phyloP scores from a whole-genome alignment of 2,329 filamentous ascomycete species.

The Leptographium wingfieldii region DNA sequence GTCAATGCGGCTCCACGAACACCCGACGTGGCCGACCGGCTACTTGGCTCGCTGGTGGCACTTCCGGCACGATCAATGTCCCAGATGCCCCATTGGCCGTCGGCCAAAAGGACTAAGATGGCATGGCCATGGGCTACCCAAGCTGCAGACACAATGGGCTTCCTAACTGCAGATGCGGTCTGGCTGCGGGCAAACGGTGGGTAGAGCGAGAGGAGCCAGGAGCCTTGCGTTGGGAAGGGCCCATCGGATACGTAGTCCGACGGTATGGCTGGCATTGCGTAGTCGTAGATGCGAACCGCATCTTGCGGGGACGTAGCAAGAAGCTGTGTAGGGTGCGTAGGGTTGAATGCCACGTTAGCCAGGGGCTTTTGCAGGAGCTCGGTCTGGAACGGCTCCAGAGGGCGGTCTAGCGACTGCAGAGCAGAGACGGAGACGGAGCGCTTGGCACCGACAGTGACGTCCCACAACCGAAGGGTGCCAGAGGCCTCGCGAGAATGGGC shows the following conservation, averaged over 20 bases:
- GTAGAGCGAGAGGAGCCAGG: conserved; percentile 52
- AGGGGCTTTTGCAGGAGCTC: conserved; percentile 45
- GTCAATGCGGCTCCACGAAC: conserved; percentile 46
- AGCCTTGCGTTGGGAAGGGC: conserved; percentile 44
- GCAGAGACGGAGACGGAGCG: conserved; percentile 18
- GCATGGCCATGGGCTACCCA: conserved; percentile 51
- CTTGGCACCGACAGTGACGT: conserved; percentile 35
- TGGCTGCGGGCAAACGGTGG: conserved; percentile 39
- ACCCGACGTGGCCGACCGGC: conserved; percentile 29
- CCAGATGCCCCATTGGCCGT: conserved; percentile 58
- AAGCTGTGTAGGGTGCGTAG: conserved; percentile 43
- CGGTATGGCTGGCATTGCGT: conserved; percentile 37
- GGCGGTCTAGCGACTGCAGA: conserved; percentile 7
- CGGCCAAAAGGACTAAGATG: conserved; percentile 43
- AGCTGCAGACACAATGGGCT: conserved; percentile 47
- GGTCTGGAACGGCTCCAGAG: conserved; percentile 43
- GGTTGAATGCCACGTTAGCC: conserved; percentile 46
- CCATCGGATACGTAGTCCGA: conserved; percentile 37
- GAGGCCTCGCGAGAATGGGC: conserved; percentile 47
- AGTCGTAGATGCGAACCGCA: conserved; percentile 51
- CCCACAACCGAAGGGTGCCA: conserved; percentile 46
- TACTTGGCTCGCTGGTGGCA: conserved; percentile 29
- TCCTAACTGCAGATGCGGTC: conserved; percentile 30
- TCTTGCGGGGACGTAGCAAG: conserved; percentile 42
- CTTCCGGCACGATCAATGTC: conserved; percentile 48